Base-by-base conservation (phyloP, 129 eudicot species). In the Pulicaria dysenterica region DNA sequence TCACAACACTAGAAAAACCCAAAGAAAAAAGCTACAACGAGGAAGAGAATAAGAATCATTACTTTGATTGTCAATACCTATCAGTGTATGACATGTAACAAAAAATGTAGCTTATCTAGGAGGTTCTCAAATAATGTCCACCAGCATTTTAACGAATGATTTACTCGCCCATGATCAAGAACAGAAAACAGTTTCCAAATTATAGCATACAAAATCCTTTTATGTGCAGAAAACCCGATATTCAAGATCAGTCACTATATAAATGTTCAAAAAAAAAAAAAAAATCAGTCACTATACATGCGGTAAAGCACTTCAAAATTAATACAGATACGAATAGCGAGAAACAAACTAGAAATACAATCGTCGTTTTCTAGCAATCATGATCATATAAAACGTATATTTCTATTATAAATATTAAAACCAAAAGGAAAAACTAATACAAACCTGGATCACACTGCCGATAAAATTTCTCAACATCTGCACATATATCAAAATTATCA, bases 371-470 rank as follows among this genome's bases (percentile, higher is more conserved):
- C 48, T 48, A 48, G 14, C 47, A 67, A 48, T 57, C 41, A 53
- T 17, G 40, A 16, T 4, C 54, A 53, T n/a, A 54, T 15, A 43
- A 38, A 10, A 59, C 62, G 61, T 48, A 69, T 16, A 19, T 31
- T 53, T 24, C 0, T 31, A 38, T 9, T 12, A 73, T 53, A 73
- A 5, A 70, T 24, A 17, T 7, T 41, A n/a, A 44, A 40, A 15
- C 37, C 64, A 36, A 58, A 55, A 15, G n/a, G n/a, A 40, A 38
- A 57, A 79, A 79, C 76, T 24, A 64, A 61, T 19, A 83, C 86
- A 81, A 41, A 91, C 97, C 92, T 68, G 95, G 92, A 83, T 88
- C 96, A 75, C 97, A 91, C 77, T 79, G 96, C 80, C 85, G 92
- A 76, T 65, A 91, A 70, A 91, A 91, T 41, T 80, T 88, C 10